These are phyloP conservation scores for Penicillium pulvis DNA, from an alignment of 495 filamentous ascomycete genomes.

Conservation along the genomic window DNA sequence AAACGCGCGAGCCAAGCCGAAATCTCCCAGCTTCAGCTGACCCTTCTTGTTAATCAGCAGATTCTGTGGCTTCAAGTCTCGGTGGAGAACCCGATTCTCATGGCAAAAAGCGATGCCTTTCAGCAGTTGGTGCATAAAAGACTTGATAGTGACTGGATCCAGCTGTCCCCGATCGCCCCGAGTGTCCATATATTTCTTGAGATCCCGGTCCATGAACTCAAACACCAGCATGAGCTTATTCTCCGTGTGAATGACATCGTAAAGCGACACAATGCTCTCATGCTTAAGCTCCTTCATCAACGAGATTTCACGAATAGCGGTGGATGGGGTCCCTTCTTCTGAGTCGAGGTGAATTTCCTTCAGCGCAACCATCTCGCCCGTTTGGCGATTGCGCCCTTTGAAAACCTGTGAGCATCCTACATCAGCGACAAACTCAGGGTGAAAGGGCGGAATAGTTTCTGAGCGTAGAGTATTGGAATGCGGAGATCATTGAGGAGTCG, in stretches of 20 bases:
- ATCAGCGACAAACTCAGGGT: constrained; percentile 20
- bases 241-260: constrained; percentile 99
- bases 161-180: constrained; percentile 80
- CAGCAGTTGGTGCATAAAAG: constrained; percentile 95
- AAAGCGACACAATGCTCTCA: constrained; percentile 93
- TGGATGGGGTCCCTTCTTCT: constrained; percentile 97
- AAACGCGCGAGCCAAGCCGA: constrained; percentile 86
- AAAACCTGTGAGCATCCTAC: constrained; percentile 68
- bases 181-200: constrained; percentile 99
- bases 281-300: constrained; percentile 99
- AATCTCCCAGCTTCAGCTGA: constrained; percentile 96
- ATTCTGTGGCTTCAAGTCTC: constrained; percentile 99
- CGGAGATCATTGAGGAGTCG: constrained; percentile 9
- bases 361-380: constrained; percentile 91
- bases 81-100: constrained; percentile 91
- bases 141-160: constrained; percentile 86
- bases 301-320: constrained; percentile 96
- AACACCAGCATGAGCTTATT: constrained; percentile 99
- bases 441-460: constrained; percentile 4
- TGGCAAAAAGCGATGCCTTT: constrained; percentile 96
- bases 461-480: neutral
- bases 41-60: constrained; percentile 92
- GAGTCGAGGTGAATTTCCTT: constrained; percentile 99
- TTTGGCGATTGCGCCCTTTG: constrained; percentile 96
- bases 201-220: constrained; percentile 96